Percentiles rank a stretch among this genome's conserved stretches.
These are phyloP conservation scores for Dactylellina drechsleri DNA, from an alignment of 2,329 filamentous ascomycete genomes.

Conservation along the genomic window DNA sequence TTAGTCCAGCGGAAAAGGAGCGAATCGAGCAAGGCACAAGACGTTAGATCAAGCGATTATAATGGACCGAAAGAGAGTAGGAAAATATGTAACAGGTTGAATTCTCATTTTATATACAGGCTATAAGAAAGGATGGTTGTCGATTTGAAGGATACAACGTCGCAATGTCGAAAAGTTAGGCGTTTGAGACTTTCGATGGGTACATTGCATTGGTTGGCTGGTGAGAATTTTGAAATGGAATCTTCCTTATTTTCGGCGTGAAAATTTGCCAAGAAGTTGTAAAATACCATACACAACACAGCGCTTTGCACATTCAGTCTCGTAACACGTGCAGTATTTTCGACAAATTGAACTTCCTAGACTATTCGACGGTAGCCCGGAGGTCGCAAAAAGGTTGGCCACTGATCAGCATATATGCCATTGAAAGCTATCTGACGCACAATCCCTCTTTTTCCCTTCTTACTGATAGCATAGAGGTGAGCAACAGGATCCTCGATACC, in stretches of 20 bases:
- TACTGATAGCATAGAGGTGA: not conserved
- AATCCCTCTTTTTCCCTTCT: not conserved
- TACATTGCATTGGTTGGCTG: too few species aligned
- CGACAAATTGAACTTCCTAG: too few species aligned
- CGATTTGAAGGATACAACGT: too few species aligned
- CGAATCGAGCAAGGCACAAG: conserved; percentile 55
- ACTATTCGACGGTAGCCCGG: not conserved
- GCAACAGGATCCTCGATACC: conserved; percentile 4
- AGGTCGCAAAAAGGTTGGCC: conserved; percentile 1
- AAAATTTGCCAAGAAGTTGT: conserved; percentile 10
- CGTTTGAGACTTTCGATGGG: not conserved
- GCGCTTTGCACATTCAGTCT: not conserved
- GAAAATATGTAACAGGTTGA: not conserved
- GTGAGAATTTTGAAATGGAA: too few species aligned
- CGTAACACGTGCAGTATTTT: too few species aligned
- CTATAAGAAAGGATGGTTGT: too few species aligned
- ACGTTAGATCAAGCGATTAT: conserved; percentile 9
- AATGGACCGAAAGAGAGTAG: not conserved
- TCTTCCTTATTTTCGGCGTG: not conserved
- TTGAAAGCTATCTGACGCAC: conserved; percentile 7
- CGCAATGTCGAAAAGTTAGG: not conserved
- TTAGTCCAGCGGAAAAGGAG: conserved; percentile 43
- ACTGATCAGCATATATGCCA: conserved; percentile 26
- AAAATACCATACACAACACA: conserved; percentile 20
- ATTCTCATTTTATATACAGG: too few species aligned